Evolutionary conservation across 2,329 filamentous ascomycete species (phyloP), one percentile per base, ranked within the genome.

Genomic region (Aspergillus thermomutatus): DNA sequence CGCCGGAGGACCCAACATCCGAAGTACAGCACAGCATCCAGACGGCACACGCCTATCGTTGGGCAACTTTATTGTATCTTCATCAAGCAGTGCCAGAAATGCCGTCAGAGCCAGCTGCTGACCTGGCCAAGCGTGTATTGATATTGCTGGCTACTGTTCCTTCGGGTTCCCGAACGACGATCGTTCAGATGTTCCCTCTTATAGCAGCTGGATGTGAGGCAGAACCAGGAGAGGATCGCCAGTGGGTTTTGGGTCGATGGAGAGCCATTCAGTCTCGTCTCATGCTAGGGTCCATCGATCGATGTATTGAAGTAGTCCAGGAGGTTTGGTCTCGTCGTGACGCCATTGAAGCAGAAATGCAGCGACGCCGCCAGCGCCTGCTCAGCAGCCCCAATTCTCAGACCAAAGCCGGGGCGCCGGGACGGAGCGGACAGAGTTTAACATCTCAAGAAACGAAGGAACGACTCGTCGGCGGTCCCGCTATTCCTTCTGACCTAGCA

Each of bases 101-200:
- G 21, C 85, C 85, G 2, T 87, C 82, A 2, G 76, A 82, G 45
- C 76, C 81, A 1, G 80, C 84, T 0, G 77, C 80, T 7, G 79
- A 82, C 26, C 75, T 89, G 8, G 85, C 87, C 0, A 83, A 86
- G 64, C 82, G 83, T 49, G 83, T 86, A 1, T 72, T 90, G 52
- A 78, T 82, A 23, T 80, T 83, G 51, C 73, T 90, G 2, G 86
- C 85, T 3, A 87, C 83, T 0, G 84, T 90, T 0, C 85, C 87
- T 1, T 72, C 83, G 1, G 80, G 77, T 10, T 87, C 84, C 37
- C 80, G 86, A 8, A 81, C 86, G 0, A 82, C 85, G 19, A 87
- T 89, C 48, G 82, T 89, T 2, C 87, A 90, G 41, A 87, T 89
- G 56, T 90, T 86, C 61, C 87, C 87, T 1, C 79, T 90, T 1